Percentiles rank a stretch among this genome's conserved stretches.
These are phyloP conservation scores for Combretum micranthum DNA, from an alignment of 345 rosid species.

Conservation along the genomic window DNA sequence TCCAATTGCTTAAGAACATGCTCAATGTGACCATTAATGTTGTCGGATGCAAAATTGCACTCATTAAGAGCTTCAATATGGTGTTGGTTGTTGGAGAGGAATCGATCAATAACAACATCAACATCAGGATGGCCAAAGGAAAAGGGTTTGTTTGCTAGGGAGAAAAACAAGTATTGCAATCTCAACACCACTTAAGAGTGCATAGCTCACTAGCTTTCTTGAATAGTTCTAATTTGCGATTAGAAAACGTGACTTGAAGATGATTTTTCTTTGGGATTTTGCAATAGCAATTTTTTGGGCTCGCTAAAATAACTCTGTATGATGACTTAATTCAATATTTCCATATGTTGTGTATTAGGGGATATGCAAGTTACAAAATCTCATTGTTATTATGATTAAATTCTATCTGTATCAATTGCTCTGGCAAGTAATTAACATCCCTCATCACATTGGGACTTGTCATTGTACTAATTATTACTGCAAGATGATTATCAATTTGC, in stretches of 20 bases:
- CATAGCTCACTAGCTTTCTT: conserved; percentile 32
- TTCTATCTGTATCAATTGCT: no score
- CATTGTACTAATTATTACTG: no score
- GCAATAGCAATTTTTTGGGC: conserved; percentile 19
- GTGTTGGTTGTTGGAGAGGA: conserved; percentile 12
- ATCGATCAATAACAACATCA: conserved; percentile 6
- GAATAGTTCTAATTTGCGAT: conserved; percentile 16
- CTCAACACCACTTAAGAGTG: conserved; percentile 27
- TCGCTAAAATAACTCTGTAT: background rate
- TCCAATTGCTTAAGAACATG: conserved; percentile 26
- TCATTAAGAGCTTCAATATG: conserved; percentile 12
- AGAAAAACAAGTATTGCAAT: conserved; percentile 20
- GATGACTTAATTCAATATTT: no score
- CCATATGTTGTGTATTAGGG: no score
- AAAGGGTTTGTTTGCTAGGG: conserved; percentile 18
- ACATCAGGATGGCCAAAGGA: conserved; percentile 30
- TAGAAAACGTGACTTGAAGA: conserved; percentile 28
- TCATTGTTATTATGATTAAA: no score
- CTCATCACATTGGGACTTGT: no score
- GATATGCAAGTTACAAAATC: no score
- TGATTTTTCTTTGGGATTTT: conserved; percentile 11
- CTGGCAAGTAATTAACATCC: no score
- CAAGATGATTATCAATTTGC: no score
- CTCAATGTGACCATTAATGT: conserved; percentile 23
- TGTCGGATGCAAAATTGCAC: conserved; percentile 31